phyloP scores from a whole-genome alignment of 805 yeast genomes.

The Kodamaea jinghongensis region DNA sequence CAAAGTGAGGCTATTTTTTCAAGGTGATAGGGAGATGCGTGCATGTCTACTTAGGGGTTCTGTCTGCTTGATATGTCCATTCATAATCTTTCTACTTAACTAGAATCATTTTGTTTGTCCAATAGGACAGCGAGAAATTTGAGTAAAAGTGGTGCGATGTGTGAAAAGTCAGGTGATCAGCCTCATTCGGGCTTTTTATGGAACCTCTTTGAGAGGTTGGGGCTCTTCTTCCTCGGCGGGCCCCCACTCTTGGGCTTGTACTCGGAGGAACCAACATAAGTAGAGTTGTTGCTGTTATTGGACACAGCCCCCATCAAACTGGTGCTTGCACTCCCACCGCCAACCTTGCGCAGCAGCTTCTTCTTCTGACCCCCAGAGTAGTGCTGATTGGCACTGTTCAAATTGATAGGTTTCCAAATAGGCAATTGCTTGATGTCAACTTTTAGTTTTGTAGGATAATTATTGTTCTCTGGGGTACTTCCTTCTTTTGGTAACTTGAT shows the following conservation, averaged over 20 bases:
- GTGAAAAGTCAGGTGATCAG: not conserved
- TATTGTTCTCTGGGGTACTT: slow-evolving; percentile 23
- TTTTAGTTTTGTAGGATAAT: slow-evolving; percentile 20
- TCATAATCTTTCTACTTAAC: no score
- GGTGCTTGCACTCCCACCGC: not conserved
- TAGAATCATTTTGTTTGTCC: not conserved
- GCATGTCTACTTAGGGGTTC: no score
- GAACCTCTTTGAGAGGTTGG: slow-evolving; percentile 1
- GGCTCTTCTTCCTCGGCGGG: slow-evolving; percentile 2
- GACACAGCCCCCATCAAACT: no score
- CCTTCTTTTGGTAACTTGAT: slow-evolving; percentile 15
- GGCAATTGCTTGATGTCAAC: slow-evolving; percentile 26
- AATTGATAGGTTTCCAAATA: slow-evolving; percentile 24
- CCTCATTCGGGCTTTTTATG: not conserved
- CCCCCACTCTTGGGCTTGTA: slow-evolving; percentile 1
- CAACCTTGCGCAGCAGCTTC: slow-evolving; percentile 1
- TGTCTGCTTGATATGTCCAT: no score
- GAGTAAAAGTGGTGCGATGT: slow-evolving; percentile 2
- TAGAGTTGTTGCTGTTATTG: no score
- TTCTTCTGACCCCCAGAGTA: slow-evolving; percentile 1
- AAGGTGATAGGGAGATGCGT: no score
- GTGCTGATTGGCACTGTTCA: slow-evolving; percentile 10
- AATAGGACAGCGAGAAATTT: not conserved
- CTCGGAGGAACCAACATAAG: no score
- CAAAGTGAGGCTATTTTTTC: no score